Conservation (phyloP, 805 yeast genomes). For the Yarrowia bubula region DNA sequence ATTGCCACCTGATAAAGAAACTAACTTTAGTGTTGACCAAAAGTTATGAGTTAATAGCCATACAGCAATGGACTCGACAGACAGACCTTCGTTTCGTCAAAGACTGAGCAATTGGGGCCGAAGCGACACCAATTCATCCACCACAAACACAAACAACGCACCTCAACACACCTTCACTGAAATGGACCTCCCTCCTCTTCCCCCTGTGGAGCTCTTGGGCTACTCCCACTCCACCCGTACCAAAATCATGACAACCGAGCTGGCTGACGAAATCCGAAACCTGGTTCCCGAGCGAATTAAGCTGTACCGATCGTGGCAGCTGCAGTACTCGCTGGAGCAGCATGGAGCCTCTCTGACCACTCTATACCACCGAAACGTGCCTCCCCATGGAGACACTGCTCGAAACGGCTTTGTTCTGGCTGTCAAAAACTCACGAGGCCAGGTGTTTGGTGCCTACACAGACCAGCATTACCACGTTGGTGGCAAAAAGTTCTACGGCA, state of each 20-base stretch:
- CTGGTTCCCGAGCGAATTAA: slow-evolving; percentile 79
- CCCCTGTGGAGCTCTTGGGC: slow-evolving; percentile 49
- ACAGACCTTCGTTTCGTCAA: slow-evolving; percentile 17
- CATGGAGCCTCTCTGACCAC: slow-evolving; percentile 87
- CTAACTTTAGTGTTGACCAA: slow-evolving; percentile 17
- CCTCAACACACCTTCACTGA: not conserved
- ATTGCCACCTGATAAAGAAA: slow-evolving; percentile 9
- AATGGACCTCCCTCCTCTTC: slow-evolving; percentile 33
- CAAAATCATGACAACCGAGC: slow-evolving; percentile 53
- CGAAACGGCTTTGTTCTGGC: slow-evolving; percentile 72
- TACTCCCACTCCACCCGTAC: slow-evolving; percentile 58
- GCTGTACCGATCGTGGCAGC: slow-evolving; percentile 70
- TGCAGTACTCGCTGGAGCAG: slow-evolving; percentile 83
- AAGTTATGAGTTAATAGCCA: slow-evolving; percentile 15
- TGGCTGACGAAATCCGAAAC: slow-evolving; percentile 72
- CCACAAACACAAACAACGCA: not conserved
- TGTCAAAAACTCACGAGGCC: slow-evolving; percentile 61
- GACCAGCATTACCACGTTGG: slow-evolving; percentile 68
- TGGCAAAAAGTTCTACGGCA: slow-evolving; percentile 76
- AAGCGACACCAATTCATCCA: not conserved
- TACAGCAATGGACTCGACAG: slow-evolving; percentile 18
- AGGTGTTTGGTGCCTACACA: slow-evolving; percentile 73
- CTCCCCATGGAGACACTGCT: slow-evolving; percentile 39
- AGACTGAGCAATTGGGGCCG: slow-evolving; percentile 26
- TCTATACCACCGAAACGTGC: slow-evolving; percentile 47